Evolutionary conservation across 306 rosid genomes (phyloP), one percentile per base, ranked within the genome.

Genomic region (Medicago ruthenica): DNA sequence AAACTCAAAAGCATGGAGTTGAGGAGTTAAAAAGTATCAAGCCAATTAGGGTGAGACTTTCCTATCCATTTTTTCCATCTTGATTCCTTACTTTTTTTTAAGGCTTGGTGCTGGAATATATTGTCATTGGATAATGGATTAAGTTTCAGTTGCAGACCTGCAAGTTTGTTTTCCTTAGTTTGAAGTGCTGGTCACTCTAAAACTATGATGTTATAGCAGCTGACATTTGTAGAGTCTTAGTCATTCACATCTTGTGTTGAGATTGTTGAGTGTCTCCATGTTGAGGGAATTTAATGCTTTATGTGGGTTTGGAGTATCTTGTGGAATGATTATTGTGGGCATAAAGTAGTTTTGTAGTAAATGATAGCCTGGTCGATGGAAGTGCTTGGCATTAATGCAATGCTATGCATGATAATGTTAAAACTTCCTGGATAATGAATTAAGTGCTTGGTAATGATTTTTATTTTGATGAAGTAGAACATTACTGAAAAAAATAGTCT

Each of bases 21-120:
- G 99, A 90, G 86, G 99, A 96, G 69, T 78, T 96, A 34, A 92
- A 90, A 86, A 83, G 87, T 59, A 84, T 96, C 67, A 88, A 87
- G 87, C 88, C 87, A 85, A 85, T 92, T 82, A 88, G 99, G 92
- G 99, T 96, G 88, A 74, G 92, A 39, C 34, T 18, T 81, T 57
- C 20, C 16, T 39, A 37, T 54, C 34, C 41, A 6, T 74, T 70
- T 22, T 10, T 20, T 8, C 20, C 18, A 15, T 39, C 57, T 71
- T 11, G 66, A 70, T 12, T 17, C 16, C 39, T 55, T 71, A 27
- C 69, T 75, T 47, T 79, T 53, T 67, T 31, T 68, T 42, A 45
- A n/a, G 58, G 40, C 73, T 47, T 67, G 72, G 55, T 50, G 59
- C 58, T 48, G 41, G 15, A 15, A 62, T 74, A 20, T 27, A 14